Evolutionary conservation across 2,329 filamentous ascomycete genomes (phyloP).

Genomic region (Penicillium freii): DNA sequence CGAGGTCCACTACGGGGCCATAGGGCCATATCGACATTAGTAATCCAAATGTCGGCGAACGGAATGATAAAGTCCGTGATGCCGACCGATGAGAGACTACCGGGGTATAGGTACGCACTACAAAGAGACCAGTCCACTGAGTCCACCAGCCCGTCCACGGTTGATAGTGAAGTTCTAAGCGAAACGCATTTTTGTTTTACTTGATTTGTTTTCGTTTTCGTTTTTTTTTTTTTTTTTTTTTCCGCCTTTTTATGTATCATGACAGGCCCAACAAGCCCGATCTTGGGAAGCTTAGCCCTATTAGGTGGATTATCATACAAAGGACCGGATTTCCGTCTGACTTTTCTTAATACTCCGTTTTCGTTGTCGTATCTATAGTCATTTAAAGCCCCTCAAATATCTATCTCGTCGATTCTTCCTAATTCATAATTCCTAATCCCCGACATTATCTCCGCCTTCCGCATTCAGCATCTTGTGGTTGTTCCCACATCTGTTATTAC

Average conservation of each 20-base stretch:
- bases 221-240: too few relatives aligned
- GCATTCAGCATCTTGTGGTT: not conserved
- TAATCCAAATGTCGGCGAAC: not conserved
- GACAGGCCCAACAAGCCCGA: not conserved
- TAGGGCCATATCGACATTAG: not conserved
- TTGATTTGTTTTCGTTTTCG: not conserved
- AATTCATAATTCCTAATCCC: not conserved
- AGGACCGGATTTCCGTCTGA: not conserved
- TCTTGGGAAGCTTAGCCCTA: not conserved
- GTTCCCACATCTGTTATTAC: not conserved
- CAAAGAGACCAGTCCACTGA: too few relatives aligned
- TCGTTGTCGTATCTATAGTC: not conserved
- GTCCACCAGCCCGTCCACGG: not conserved
- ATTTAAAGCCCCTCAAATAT: not conserved
- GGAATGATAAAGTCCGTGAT: not conserved
- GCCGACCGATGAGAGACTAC: not conserved
- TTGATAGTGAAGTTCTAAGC: not conserved
- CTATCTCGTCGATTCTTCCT: not conserved
- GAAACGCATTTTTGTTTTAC: not conserved
- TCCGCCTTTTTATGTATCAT: not conserved
- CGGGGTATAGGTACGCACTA: too few relatives aligned
- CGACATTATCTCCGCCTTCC: not conserved
- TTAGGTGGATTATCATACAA: not conserved
- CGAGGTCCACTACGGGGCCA: not conserved
- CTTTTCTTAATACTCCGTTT: not conserved